Base-by-base conservation (phyloP, 495 filamentous ascomycete species). In the Hypoxylon trugodes region DNA sequence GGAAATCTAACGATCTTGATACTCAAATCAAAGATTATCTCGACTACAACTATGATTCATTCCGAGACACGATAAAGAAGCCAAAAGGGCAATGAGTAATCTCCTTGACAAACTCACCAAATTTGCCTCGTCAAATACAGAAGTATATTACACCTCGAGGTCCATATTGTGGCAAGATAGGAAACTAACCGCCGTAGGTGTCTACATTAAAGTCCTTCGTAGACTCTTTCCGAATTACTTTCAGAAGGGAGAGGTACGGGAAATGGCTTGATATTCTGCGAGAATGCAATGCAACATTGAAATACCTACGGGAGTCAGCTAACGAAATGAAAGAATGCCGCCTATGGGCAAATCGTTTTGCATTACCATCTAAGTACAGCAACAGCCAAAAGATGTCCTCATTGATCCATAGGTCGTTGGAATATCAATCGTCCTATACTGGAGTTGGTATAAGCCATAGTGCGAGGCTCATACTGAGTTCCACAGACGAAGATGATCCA, bases 1-100 rank as follows among this genome's bases (percentile, higher is more conserved):
- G 58, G 65, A 38, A 43, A 18, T 16, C 33, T 12, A 10, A 15
- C 4, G 26, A 49, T 32, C 56, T 66, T 8, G 56, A 61, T 2
- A 4, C 12, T n/a, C 36, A 43, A 18, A 12, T 66, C 6, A 16
- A 7, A 13, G 8, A 10, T 13, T 42, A 54, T 7, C 35, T 66
- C 2, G 46, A 32, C 4, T 18, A 12, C 1, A 66, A 56, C 25
- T 37, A 48, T n/a, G 22, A 22, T 13, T 22, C 10, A 26, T 58
- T 40, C 22, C n/a, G 21, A 21, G 22, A 48, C 4, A 37, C 42
- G 1, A 13, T 48, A 13, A 48, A 0, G 54, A 48, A 12, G 12
- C 26, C 1, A 13, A 16, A 9, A 35, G 41, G 22, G 24, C 13
- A 35, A 58, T 58, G 8, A 16, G 30, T 5, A 9, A 15, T 2